These are phyloP conservation scores for Olyra latifolia DNA, from an alignment of 176 grass and related monocot species.

Conservation along the genomic window DNA sequence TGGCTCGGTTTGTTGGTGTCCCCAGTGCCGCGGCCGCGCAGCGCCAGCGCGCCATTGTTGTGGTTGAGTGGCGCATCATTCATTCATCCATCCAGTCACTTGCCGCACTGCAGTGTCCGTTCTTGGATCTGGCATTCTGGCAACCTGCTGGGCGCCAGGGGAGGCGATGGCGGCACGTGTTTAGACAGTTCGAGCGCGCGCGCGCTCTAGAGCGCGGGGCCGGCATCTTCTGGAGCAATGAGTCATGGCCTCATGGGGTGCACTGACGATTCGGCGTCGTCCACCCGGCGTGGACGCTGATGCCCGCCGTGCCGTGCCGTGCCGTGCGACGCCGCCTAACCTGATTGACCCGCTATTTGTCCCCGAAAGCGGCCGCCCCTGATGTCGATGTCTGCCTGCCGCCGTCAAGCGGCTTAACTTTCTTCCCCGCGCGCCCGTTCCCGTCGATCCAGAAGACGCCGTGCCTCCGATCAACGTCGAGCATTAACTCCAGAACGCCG, in stretches of 20 bases:
- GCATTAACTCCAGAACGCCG: neutral
- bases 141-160: neutral
- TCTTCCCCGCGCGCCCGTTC: neutral
- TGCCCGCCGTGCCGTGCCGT: neutral
- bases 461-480: conserved; percentile 26
- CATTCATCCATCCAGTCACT: neutral
- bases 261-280: neutral
- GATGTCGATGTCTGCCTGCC: conserved; percentile 27
- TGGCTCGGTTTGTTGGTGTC: neutral
- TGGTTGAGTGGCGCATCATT: conserved; percentile 1
- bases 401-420: conserved; percentile 15
- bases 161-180: conserved; percentile 27
- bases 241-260: conserved; percentile 2
- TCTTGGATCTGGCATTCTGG: neutral
- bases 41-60: conserved; percentile 3
- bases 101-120: neutral
- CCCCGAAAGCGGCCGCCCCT: conserved; percentile 39
- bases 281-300: conserved; percentile 26
- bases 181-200: neutral
- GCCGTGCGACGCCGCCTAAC: conserved; percentile 46
- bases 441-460: conserved; percentile 24
- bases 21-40: conserved; percentile 1
- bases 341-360: conserved; percentile 44
- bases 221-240: conserved; percentile 25
- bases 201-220: neutral